These are phyloP conservation scores for Sonneratia caseolaris DNA, from an alignment of 345 rosid species.

Conservation along the genomic window DNA sequence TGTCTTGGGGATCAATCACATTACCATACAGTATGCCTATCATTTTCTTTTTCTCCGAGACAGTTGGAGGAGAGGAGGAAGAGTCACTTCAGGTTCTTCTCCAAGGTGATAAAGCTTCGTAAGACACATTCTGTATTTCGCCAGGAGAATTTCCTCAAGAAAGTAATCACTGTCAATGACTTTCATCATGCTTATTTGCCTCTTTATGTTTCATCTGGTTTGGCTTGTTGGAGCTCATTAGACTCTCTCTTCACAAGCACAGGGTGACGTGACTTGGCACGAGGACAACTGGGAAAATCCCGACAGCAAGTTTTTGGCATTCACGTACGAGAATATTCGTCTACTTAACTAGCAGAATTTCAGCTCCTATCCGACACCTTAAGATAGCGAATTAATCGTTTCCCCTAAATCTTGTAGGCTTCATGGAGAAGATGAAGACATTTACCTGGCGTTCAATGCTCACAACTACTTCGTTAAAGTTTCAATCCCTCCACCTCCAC, in stretches of 20 bases:
- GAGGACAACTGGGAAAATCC: conserved; percentile 80
- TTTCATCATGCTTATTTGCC: background rate
- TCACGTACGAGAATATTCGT: conserved; percentile 44
- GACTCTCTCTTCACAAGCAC: conserved; percentile 13
- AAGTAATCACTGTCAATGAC: conserved; percentile 24
- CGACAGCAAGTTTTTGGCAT: conserved; percentile 90
- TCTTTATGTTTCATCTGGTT: background rate
- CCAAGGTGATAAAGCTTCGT: conserved; percentile 60
- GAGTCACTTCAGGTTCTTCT: conserved; percentile 73
- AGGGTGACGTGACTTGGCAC: conserved; percentile 88
- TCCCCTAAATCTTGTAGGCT: conserved; percentile 34
- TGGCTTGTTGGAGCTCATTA: conserved; percentile 8
- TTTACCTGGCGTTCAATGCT: conserved; percentile 72
- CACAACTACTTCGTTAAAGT: conserved; percentile 56
- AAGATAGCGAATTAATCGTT: background rate
- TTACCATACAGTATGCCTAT: background rate
- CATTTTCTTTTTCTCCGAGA: conserved; percentile 3
- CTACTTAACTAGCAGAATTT: background rate
- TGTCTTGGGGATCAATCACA: background rate
- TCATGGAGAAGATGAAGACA: conserved; percentile 49
- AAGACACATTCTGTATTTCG: conserved; percentile 33
- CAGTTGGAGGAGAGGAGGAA: conserved; percentile 52
- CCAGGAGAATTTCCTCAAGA: conserved; percentile 52
- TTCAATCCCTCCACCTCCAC: conserved; percentile 53
- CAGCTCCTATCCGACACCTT: background rate